Conservation (phyloP, 768 basidiomycete species). For the Mycena albidolilacea region DNA sequence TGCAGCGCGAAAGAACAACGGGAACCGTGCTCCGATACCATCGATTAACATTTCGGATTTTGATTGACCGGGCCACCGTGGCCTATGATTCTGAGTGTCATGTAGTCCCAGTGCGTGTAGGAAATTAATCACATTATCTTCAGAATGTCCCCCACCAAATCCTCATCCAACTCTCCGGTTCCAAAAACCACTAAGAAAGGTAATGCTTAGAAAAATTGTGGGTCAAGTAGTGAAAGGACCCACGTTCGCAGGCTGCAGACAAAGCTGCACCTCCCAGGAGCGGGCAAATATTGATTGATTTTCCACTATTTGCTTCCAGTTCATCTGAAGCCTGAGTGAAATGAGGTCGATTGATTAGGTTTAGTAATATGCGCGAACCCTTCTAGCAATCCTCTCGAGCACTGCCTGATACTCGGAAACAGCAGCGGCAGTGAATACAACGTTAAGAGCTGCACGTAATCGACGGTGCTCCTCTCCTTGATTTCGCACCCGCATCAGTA, state of each 20-base stretch:
- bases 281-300: slow-evolving; percentile 21
- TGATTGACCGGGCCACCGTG: slow-evolving; percentile 13
- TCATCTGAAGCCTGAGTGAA: slow-evolving; percentile 5
- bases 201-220: slow-evolving; percentile 3
- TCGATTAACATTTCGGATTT: slow-evolving; percentile 16
- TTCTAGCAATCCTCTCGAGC: slow-evolving; percentile 22
- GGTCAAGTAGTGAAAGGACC: background rate
- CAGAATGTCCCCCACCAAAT: slow-evolving; percentile 10
- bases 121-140: slow-evolving; percentile 18
- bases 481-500: slow-evolving; percentile 3
- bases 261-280: slow-evolving; percentile 18
- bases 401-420: slow-evolving; percentile 19
- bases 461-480: slow-evolving; percentile 21
- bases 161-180: slow-evolving; percentile 7
- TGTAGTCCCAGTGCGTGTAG: background rate
- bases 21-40: slow-evolving; percentile 15
- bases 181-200: slow-evolving; percentile 11
- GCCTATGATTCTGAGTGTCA: slow-evolving; percentile 21
- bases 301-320: slow-evolving; percentile 14
- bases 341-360: slow-evolving; percentile 3
- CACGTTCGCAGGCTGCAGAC: slow-evolving; percentile 16
- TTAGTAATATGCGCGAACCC: slow-evolving; percentile 8
- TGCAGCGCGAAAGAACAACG: slow-evolving; percentile 15
- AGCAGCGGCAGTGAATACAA: slow-evolving; percentile 18
- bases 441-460: slow-evolving; percentile 15